These are phyloP conservation scores for Setomelanomma holmii DNA, from an alignment of 2,329 filamentous ascomycete species.

Conservation along the genomic window DNA sequence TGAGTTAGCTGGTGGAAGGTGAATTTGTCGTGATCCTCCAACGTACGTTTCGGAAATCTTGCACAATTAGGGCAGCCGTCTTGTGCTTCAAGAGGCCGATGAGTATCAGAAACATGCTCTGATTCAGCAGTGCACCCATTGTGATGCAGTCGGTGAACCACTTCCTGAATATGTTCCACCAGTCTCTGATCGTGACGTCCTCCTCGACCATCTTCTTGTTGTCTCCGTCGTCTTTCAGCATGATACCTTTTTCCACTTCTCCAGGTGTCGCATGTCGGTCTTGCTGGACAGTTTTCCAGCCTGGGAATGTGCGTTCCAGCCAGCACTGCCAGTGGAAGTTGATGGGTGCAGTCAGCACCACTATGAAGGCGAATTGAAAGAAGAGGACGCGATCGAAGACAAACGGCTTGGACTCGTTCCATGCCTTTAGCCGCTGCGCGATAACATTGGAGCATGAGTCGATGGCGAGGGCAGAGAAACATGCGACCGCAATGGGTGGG, in stretches of 20 bases:
- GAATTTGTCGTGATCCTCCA: conserved; percentile 48
- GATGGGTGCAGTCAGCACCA: conserved; percentile 74
- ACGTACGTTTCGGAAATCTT: conserved; percentile 49
- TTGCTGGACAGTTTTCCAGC: conserved; percentile 47
- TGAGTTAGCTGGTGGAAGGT: conserved; percentile 2
- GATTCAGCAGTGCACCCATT: conserved; percentile 70
- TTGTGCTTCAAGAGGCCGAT: conserved; percentile 60
- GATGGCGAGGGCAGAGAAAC: conserved; percentile 44
- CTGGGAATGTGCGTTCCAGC: conserved; percentile 77
- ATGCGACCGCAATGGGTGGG: conserved; percentile 42
- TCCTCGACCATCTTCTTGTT: conserved; percentile 35
- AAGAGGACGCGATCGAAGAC: conserved; percentile 48
- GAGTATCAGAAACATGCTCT: conserved; percentile 67
- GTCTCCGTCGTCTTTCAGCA: conserved; percentile 35
- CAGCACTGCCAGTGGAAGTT: conserved; percentile 88
- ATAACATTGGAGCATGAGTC: conserved; percentile 48
- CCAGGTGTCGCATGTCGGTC: conserved; percentile 22
- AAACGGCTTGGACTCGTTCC: conserved; percentile 43
- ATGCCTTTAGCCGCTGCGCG: conserved; percentile 47
- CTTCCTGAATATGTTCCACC: conserved; percentile 71
- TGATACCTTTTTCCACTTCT: conserved; percentile 39
- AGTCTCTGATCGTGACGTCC: conserved; percentile 40
- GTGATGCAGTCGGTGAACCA: conserved; percentile 71
- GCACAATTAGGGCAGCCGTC: conserved; percentile 35
- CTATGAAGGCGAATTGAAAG: conserved; percentile 62